Evolutionary conservation across 2,329 filamentous ascomycete species (phyloP), one percentile per base, ranked within the genome.

Genomic region (Cladosporium phlei): DNA sequence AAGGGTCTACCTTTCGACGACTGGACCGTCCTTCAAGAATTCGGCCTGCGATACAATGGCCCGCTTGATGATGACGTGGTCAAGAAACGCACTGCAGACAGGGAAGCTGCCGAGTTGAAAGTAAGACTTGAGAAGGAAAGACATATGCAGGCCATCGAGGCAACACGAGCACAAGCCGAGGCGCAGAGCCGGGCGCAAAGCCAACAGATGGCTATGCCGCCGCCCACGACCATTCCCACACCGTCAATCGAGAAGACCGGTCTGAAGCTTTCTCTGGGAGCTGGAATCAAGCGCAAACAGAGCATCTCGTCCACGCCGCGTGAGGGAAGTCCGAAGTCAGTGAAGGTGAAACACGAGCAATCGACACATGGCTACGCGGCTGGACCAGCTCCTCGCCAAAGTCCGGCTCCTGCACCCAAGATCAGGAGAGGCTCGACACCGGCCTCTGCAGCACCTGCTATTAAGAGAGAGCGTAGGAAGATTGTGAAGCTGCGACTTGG

Each of bases 41-140:
- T 58, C n/a, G 58, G 51, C 25, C 49, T 65, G 35, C 50, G 51
- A 24, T 66, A 65, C 45, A 61, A 40, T 21, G 64, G 60, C 5
- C 60, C 57, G 4, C 48, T 63, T 2, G 48, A 57, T 3, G 47
- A 47, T 29, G 49, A 49, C 9, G 28, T 38, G 3, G 34, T 39
- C 19, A 37, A 28, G 19, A 42, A 48, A 16, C 19, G 19, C 11
- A 19, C 24, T 2, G 25, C 35, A 10, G 32, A 34, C 17, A 35
- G 14, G 29, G 21, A 39, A 17, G 22, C 37, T 6, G 42, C 42
- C 10, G 42, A 34, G 8, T 8, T 47, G 17, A 21, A 25, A n/a
- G 21, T 16, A 9, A 17, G 43, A 19, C 24, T 43, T 28, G 46
- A 48, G 27, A 16, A 32, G 19, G 27, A 25, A 17, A 21, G 22